Evolutionary conservation across 2,329 filamentous ascomycete genomes (phyloP), one percentile per base, ranked within the genome.

Genomic region (Botrytis hyacinthi): DNA sequence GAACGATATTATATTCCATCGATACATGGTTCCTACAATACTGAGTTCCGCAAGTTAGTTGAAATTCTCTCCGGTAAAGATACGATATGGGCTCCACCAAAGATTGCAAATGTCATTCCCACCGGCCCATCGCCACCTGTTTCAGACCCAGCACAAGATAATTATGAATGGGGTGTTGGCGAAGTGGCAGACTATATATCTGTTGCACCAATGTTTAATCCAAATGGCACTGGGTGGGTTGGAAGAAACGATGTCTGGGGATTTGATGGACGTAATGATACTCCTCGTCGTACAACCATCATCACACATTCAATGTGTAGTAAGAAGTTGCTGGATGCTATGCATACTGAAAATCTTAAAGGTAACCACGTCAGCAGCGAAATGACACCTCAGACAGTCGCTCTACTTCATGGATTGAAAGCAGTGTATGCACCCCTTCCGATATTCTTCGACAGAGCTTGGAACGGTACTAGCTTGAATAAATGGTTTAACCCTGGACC

Each of bases 341-440:
- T 95, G 92, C 92, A 95, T 79, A 86, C 89, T 48, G 93, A 95
- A 81, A 93, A 92, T 71, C 85, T 91, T 76, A 86, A 88, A 22
- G 91, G 92, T 76, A 91, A 92, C 78, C 92, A 94, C 79, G 90
- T 95, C 78, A 92, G 91, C 73, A 92, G 92, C 0, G 93, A 95
- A 80, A 94, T 95, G 92, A 92, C 90, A 74, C 89, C 92, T 0
- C 90, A 92, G 72, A 91, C 91, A 0, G 88, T 91, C 40, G 89
- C 92, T 0, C 85, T 95, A 29, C 88, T 94, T 75, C 92, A 96
- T 80, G 92, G 93, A 9, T 85, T 95, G 67, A 95, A 95, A 83
- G 90, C 91, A 7, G 91, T 94, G 6, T 93, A 91, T 79, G 92
- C 90, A 18, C 93, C 93, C 18, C 92, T 95, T 81, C 92, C 93